Conservation (phyloP, 2,329 filamentous ascomycete genomes). For the Ophiostoma australiae region DNA sequence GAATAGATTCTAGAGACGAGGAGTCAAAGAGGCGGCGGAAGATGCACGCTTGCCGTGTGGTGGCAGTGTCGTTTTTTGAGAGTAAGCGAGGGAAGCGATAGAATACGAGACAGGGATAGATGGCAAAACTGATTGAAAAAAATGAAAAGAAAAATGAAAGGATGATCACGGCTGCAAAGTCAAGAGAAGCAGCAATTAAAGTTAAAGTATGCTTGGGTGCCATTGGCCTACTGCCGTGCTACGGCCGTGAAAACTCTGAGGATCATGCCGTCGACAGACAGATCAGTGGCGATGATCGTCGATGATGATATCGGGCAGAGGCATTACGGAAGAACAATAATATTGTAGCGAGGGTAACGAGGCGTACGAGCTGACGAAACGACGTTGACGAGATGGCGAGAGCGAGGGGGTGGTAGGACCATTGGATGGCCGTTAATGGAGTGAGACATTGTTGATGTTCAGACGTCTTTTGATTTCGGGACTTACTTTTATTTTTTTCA, state of each 20-base stretch:
- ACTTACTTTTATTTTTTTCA: not conserved
- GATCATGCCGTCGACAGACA: not conserved
- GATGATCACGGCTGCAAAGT: not conserved
- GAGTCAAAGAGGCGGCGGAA: not conserved
- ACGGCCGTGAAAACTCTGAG: not conserved
- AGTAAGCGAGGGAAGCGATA: constrained; percentile 1
- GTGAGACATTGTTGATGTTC: not conserved
- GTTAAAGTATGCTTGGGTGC: constrained; percentile 3
- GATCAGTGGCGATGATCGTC: not conserved
- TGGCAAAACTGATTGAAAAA: no score
- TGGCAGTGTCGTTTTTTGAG: not conserved
- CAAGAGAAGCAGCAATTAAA: not conserved
- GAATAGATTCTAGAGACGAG: not conserved
- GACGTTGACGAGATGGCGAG: not conserved
- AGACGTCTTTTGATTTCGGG: not conserved
- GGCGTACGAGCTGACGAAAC: not conserved
- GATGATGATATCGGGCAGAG: not conserved
- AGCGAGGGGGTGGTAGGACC: not conserved
- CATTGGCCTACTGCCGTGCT: not conserved
- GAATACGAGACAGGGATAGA: not conserved
- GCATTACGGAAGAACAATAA: not conserved
- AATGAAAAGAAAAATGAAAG: not conserved
- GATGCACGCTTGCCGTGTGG: not conserved
- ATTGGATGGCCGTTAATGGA: not conserved
- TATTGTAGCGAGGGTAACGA: not conserved